phyloP scores from a whole-genome alignment of 176 grass and related monocot species.

The Oryza brachyantha region DNA sequence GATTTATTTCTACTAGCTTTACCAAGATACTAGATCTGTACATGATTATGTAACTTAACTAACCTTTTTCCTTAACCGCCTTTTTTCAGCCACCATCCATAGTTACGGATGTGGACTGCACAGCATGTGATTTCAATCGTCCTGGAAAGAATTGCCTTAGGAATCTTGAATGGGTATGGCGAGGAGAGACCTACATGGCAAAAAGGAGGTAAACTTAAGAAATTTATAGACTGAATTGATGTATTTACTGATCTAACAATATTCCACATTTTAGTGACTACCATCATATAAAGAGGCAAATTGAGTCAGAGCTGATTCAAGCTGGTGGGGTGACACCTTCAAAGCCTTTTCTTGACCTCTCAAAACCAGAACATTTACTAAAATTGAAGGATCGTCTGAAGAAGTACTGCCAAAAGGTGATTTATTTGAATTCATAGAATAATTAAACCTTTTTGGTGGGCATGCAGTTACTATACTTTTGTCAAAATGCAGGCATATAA shows the following conservation, averaged over 20 bases:
- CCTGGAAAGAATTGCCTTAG: constrained; percentile 96
- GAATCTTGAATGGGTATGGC: constrained; percentile 97
- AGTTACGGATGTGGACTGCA: constrained; percentile 96
- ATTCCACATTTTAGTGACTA: constrained; percentile 70
- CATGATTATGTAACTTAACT: constrained; percentile 27
- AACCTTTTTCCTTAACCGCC: background rate
- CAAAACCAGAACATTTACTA: constrained; percentile 83
- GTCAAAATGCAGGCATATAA: constrained; percentile 76
- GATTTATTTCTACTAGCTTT: constrained; percentile 5
- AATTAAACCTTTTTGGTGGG: constrained; percentile 6
- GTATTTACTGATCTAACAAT: constrained; percentile 19
- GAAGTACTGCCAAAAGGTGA: constrained; percentile 97
- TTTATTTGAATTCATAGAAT: constrained; percentile 11
- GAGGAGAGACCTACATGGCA: constrained; percentile 90
- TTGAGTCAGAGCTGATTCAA: constrained; percentile 86
- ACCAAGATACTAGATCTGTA: background rate
- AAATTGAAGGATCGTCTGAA: constrained; percentile 96
- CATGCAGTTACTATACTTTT: constrained; percentile 29
- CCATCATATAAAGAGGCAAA: constrained; percentile 98
- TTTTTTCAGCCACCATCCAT: constrained; percentile 85
- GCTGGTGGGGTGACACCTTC: constrained; percentile 51
- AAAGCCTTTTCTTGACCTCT: constrained; percentile 85
- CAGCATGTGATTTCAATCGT: constrained; percentile 96
- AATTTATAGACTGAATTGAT: constrained; percentile 22
- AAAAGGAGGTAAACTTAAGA: constrained; percentile 66